A percentile compares a stretch with the other conserved stretches of the same genome.
Conservation (phyloP, 371 early-diverging fungal genomes). For the Mortierella sp. region DNA sequence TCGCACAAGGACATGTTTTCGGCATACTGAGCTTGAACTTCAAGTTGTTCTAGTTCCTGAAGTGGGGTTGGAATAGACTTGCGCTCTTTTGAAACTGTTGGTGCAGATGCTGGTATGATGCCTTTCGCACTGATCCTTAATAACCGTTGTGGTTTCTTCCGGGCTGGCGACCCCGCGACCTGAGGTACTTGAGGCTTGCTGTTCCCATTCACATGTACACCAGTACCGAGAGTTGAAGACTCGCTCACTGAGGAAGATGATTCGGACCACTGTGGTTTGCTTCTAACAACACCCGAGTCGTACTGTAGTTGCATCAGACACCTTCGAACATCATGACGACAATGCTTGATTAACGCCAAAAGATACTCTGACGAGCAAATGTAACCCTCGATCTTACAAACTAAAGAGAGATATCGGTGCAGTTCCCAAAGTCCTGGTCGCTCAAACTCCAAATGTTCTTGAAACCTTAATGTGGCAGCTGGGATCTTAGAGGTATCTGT, state of each 20-base stretch:
- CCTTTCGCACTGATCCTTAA: conserved; percentile 45
- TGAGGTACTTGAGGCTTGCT: background rate
- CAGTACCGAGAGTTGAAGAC: background rate
- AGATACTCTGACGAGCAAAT: conserved; percentile 45
- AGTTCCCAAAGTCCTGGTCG: conserved; percentile 38
- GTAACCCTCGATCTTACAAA: conserved; percentile 47
- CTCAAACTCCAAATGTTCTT: conserved; percentile 46
- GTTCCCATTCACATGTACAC: background rate
- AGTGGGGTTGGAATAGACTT: conserved; percentile 4
- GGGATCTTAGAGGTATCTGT: conserved; percentile 45
- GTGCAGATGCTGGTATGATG: conserved; percentile 38
- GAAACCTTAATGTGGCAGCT: conserved; percentile 26
- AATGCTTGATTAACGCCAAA: conserved; percentile 25
- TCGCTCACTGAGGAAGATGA: conserved; percentile 1
- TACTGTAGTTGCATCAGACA: conserved; percentile 53
- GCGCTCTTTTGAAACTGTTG: background rate
- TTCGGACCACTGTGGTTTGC: background rate
- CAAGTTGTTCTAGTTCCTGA: conserved; percentile 31
- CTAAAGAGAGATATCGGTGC: conserved; percentile 23
- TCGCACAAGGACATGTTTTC: conserved; percentile 46
- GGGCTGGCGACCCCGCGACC: conserved; percentile 13
- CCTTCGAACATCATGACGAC: conserved; percentile 32
- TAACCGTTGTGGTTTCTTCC: conserved; percentile 45
- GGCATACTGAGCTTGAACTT: conserved; percentile 32
- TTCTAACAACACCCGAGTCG: conserved; percentile 36